Base-by-base conservation (phyloP, 73 alveolate genomes). In the Symbiodinium natans region DNA sequence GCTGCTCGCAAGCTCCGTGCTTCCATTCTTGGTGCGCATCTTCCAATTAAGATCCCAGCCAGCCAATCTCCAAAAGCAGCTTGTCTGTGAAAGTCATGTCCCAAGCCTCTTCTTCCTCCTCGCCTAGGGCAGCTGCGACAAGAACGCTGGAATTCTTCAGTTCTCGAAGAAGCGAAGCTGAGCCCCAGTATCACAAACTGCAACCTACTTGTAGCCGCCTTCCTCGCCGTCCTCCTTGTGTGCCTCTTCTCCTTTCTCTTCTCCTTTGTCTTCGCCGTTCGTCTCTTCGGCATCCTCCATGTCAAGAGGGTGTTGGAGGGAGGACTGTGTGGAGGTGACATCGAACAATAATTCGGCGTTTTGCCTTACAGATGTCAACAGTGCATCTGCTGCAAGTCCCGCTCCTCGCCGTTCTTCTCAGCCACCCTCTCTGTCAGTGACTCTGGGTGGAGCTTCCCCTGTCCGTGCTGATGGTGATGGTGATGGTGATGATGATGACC, bases 31-130 rank as follows among this genome's bases (percentile, higher is more conserved):
- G n/a, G n/a, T 46, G 59, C 59, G 59, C 59, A 9, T 46, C 59
- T 46, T 46, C 59, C 59, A 13, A 31, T 63, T 63, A 27, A 27
- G 77, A 27, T 27, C 77, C 77, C 77, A 27, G 82, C 96, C 96
- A 89, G 34, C 96, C 96, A n/a, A 89, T 84, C 34, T 89, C 96
- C 74, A 89, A 8, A n/a, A 36, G 39, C 36, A 89, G 9, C 40
- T 89, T 89, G 87, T 89, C 96, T 41, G 41, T 29, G 75, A 89
- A 41, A 3, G 43, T 29, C 96, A 89, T 89, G 42, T 6, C 48
- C 86, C 86, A 68, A 41, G 96, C 83, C 34, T 89, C 94, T 19
- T 73, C 84, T 34, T 73, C 43, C 84, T n/a, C 48, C 3, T 34
- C 85, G 25, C 85, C 85, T 31, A 8, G 33, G 33, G 82, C 33